phyloP scores from a whole-genome alignment of 331 rosid genomes.

The Quercus tomentella region DNA sequence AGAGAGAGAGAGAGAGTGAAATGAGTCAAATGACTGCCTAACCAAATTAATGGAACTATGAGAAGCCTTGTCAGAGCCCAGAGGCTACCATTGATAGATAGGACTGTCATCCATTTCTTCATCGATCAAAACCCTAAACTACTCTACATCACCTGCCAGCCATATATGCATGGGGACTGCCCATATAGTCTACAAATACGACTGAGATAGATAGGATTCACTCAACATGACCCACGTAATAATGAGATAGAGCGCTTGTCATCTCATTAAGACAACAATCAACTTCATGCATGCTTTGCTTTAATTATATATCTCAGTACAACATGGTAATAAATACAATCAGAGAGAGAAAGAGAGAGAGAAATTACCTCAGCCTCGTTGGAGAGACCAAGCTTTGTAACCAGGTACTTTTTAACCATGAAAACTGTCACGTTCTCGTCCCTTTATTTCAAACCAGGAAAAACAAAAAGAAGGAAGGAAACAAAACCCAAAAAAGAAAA shows the following conservation, averaged over 20 bases:
- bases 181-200: background rate
- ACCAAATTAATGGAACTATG: background rate
- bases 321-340: background rate
- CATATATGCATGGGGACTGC: constrained; percentile 21
- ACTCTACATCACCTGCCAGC: background rate
- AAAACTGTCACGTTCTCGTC: constrained; percentile 61
- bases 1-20: no score
- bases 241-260: constrained; percentile 18
- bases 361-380: constrained; percentile 51
- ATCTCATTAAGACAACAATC: constrained; percentile 7
- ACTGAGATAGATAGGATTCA: constrained; percentile 2
- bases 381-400: constrained; percentile 68
- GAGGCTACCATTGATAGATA: background rate
- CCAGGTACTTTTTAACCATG: constrained; percentile 65
- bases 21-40: no score
- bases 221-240: constrained; percentile 22
- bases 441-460: constrained; percentile 23
- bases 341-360: background rate
- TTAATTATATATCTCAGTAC: constrained; percentile 3
- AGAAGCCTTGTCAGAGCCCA: constrained; percentile 1
- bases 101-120: background rate
- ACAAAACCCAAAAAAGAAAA: constrained; percentile 14
- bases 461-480: background rate
- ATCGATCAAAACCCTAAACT: constrained; percentile 15
- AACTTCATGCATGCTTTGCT: constrained; percentile 32